Base-by-base conservation (phyloP, 257 asterid species). In the Nicotiana paniculata region DNA sequence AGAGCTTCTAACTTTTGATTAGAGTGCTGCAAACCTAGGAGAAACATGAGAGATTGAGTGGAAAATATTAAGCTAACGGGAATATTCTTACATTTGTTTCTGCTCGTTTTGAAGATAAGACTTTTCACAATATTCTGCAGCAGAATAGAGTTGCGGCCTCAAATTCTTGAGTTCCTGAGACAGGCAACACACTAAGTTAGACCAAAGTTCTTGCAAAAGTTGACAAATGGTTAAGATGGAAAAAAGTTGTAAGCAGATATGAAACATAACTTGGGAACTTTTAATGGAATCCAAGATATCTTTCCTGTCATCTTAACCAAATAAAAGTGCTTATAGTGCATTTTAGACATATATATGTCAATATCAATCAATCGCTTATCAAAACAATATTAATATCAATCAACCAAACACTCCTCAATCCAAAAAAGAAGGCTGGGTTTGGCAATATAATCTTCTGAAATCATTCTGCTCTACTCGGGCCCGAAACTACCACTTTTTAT, bases 61-160 rank as follows among this genome's bases (percentile, higher is more conserved):
- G 37, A 79, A 37, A 62, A 62, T 39, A 79, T 62, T 62, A 72
- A 69, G 67, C 7, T 57, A 57, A 68, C 9, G 33, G 81, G 3
- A 53, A 75, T 28, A 75, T 46, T 11, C 94, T 90, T 85, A 94
- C 99, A 94, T 90, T 83, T 94, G 97, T 87, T 96, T 96, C 88
- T 94, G 93, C 83, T 94, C 99, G 37, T 97, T 96, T 72, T 90
- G 92, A 65, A 90, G 91, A 83, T 94, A 93, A 7, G 99, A 96
- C 88, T 91, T 96, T 75, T 96, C 97, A 79, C 98, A 96, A 79
- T 96, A 94, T 77, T 96, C 97, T 26, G 99, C 99, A 62, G 99
- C 99, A 70, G 98, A 93, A 87, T 94, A 90, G 80, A 96, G 95
- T 81, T 96, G 98, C 30, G 99, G 97, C 83, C 95, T 90, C 83